Conservation (phyloP, 169 alveolate genomes). For the Amoebophrya sp. region DNA sequence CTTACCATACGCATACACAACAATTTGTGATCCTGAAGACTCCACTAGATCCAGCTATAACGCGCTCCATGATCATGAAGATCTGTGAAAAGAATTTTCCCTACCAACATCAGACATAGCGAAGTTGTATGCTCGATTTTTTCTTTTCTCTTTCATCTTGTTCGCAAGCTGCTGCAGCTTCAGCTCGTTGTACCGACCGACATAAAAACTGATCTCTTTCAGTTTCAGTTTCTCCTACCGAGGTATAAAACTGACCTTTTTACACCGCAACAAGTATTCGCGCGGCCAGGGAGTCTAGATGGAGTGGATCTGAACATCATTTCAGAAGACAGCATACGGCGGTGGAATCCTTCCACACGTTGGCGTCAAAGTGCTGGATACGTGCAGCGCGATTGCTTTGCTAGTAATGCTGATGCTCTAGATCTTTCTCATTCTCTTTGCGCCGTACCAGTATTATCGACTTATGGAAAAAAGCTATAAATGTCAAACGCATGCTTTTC, state of each 20-base stretch:
- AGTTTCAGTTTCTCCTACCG: neutral
- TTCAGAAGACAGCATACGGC: neutral
- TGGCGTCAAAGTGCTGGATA: neutral
- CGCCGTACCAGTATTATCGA: neutral
- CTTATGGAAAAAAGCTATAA: neutral
- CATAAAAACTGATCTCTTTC: no score
- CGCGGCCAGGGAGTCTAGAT: neutral
- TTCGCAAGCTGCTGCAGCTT: no score
- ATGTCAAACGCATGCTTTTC: neutral
- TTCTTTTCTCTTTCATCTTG: no score
- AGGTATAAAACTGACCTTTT: neutral
- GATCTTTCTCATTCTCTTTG: neutral
- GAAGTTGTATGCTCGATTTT: no score
- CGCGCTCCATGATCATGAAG: no score
- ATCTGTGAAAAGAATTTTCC: no score
- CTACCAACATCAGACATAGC: no score
- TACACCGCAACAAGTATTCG: neutral
- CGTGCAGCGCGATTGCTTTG: neutral
- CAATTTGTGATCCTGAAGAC: no score
- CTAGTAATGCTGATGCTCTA: neutral
- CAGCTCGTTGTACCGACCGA: no score
- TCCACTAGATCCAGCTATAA: no score
- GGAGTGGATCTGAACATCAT: no score
- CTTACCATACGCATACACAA: no score
- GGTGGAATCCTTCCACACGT: neutral